Evolutionary conservation across 306 rosid species (phyloP).

Genomic region (Vicia faba): DNA sequence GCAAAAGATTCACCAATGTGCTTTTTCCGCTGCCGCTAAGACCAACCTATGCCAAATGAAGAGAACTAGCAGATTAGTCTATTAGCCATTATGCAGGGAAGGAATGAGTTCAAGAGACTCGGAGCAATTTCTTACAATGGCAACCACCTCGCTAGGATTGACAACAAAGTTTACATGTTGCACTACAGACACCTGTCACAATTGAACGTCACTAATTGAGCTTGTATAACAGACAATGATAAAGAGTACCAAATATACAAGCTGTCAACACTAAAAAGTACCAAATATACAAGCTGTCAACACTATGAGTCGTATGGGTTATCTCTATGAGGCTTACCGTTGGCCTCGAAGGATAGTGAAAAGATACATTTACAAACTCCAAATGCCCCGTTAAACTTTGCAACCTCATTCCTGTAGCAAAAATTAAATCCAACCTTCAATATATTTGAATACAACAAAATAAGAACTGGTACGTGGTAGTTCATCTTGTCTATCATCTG

Average conservation of each 20-base stretch:
- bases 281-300: conserved; percentile 27
- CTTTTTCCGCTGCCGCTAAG: conserved; percentile 99
- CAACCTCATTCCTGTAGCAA: conserved; percentile 67
- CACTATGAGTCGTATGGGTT: conserved; percentile 25
- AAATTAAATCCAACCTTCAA: conserved; percentile 36
- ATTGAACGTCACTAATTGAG: conserved; percentile 32
- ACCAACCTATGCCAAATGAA: conserved; percentile 66
- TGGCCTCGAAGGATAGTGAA: conserved; percentile 83
- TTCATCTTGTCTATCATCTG: conserved; percentile 19
- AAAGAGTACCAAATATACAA: conserved; percentile 15
- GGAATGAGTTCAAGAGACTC: conserved; percentile 31
- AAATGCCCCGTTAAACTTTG: conserved; percentile 62
- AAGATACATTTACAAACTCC: conserved; percentile 73
- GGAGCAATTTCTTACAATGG: conserved; percentile 68
- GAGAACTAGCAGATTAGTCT: conserved; percentile 37
- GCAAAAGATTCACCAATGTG: conserved; percentile 93
- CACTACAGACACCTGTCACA: conserved; percentile 77
- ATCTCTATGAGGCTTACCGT: conserved; percentile 52
- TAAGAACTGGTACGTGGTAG: conserved; percentile 15
- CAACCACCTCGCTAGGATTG: conserved; percentile 85
- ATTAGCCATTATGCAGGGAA: conserved; percentile 32
- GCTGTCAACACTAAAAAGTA: conserved; percentile 18
- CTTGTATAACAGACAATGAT: conserved; percentile 35
- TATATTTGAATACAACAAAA: conserved; percentile 23
- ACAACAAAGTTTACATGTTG: conserved; percentile 67